Percentiles rank a stretch among this genome's conserved stretches.
phyloP scores from a whole-genome alignment of 2,329 filamentous ascomycete genomes.

The Xylaria sp. region DNA sequence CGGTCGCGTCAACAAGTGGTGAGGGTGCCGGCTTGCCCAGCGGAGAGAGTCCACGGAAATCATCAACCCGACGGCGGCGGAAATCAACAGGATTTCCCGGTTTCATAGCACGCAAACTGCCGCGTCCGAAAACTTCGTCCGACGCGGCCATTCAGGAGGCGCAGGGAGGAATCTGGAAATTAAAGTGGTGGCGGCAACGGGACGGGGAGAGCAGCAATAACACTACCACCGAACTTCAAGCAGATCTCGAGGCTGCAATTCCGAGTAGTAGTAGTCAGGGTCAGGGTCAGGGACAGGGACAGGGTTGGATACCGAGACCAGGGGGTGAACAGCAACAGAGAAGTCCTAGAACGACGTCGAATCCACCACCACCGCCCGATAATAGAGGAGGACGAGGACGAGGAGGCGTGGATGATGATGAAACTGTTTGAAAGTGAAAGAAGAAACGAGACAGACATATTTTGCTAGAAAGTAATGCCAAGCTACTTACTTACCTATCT shows the following conservation, averaged over 20 bases:
- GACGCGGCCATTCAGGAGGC: conserved; percentile 41
- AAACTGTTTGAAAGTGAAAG: conserved; percentile 22
- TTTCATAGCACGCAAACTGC: conserved; percentile 47
- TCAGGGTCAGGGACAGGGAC: conserved; percentile 16
- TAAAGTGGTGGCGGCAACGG: conserved; percentile 48
- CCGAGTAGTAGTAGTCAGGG: conserved; percentile 20
- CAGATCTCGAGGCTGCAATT: conserved; percentile 23
- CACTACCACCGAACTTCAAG: conserved; percentile 8
- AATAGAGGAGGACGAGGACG: neutral
- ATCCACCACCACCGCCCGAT: neutral
- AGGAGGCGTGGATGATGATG: conserved; percentile 23
- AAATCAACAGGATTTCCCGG: conserved; percentile 59
- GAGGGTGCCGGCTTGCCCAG: conserved; percentile 11
- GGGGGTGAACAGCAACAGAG: conserved; percentile 10
- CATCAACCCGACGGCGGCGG: conserved; percentile 32
- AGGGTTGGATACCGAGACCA: conserved; percentile 17
- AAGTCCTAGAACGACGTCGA: conserved; percentile 11
- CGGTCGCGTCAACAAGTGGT: conserved; percentile 26
- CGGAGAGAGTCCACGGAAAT: conserved; percentile 12
- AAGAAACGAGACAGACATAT: neutral
- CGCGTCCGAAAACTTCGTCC: conserved; percentile 36
- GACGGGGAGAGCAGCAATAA: conserved; percentile 4
- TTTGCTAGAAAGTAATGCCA: neutral
- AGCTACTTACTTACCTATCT: neutral
- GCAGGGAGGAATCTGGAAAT: conserved; percentile 47